Evolutionary conservation across 225 moss, liverwort and hornwort species (phyloP), one percentile per base, ranked within the genome.

Genomic region (Straminergon stramineum): DNA sequence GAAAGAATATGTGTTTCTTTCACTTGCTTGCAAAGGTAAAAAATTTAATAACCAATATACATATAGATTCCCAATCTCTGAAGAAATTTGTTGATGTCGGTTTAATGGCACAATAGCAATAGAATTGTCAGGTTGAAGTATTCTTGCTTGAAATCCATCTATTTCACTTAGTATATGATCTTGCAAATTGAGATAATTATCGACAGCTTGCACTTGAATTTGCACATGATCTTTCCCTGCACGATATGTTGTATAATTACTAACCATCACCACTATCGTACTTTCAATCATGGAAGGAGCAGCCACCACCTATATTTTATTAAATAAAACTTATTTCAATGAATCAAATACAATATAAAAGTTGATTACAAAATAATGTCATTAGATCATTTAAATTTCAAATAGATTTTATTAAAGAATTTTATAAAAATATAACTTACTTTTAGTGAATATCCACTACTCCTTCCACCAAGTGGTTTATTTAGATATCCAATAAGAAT

Each of bases 181-280:
- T 89, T 94, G 95, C 55, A 93, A 68, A 79, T 95, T 95, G 10
- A 90, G 86, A 48, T 71, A 95, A 43, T 58, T 79, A 48, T 95
- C 95, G 57, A 86, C 26, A 81, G 94, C 88, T 87, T 94, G 95
- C 11, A 94, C 89, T 87, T 93, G 91, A 66, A 95, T 90, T 82
- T 82, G 81, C n/a, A 95, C 89, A 61, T 91, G n/a, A 83, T 95
- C 94, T 53, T 76, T 90, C 62, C 94, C 93, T 82, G 89, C 92
- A 78, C 76, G 55, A 75, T 95, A 94, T 45, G 86, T 73, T 53
- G 88, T 81, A 75, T 6, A 45, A 77, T 90, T 92, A 86, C 90
- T 90, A 87, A 92, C 70, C 92, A 92, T 88, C 39, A 71, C 41
- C 43, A 92, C 86, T 77, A 89, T 67, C 24, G 90, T 83, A 90